Evolutionary conservation across 805 yeast genomes (phyloP), one percentile per base, ranked within the genome.

Genomic region (Metschnikowia similis): DNA sequence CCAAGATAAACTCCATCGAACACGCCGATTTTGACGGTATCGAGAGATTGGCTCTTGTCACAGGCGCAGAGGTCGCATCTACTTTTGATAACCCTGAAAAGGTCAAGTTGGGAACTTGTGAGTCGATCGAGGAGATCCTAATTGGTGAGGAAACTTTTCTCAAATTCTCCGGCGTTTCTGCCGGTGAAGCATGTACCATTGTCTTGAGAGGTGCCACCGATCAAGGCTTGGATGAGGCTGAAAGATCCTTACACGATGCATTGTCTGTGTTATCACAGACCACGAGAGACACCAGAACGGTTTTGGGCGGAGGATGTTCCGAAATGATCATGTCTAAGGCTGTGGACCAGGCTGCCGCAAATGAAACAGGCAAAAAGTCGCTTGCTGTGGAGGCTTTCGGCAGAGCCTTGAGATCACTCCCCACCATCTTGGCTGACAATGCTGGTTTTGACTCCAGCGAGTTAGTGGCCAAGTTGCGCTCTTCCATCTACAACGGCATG

Each of bases 21-120:
- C 99, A 94, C 66, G 98, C 99, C 13, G 99, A 94, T 69, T 94
- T 94, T 61, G 98, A 89, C 63, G 99, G 98, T 63, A 89, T 94
- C 48, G 99, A 94, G 75, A 84, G 98, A 66, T 80, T 94, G 58
- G 96, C 99, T 2, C 76, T 92, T 37, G 99, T 90, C 31, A 91
- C 98, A 10, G 99, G 99, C 47, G 99, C 97, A 65, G 98, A 94
- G 75, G 97, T 94, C 47, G 96, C 85, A 1, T 90, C 98, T 7
- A 92, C 98, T 1, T 94, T 94, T 66, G 99, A 94, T 65, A 78
- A 84, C 58, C 96, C 98, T 27, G 95, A 87, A 48, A 79, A 80
- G 49, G 96, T 88, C 50, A 85, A 82, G 66, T 72, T 91, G 46
- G 99, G 99, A 41, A 79, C 83, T 65, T 92, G 98, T 77, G 94